These are phyloP conservation scores for Starmerella geochares DNA, from an alignment of 805 yeast genomes.

Conservation along the genomic window DNA sequence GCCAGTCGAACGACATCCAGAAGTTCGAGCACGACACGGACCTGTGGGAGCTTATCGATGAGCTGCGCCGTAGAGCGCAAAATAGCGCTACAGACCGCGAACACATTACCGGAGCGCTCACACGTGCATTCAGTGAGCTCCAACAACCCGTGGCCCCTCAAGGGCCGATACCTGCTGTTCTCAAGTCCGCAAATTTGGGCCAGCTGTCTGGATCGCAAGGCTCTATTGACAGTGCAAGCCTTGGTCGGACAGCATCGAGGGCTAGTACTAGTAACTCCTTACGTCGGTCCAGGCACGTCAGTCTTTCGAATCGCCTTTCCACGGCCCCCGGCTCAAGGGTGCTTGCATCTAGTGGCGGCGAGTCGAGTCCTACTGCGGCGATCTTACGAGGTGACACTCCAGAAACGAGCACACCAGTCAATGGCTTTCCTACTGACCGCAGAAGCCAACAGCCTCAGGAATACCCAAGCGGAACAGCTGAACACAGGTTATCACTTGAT, in stretches of 20 bases:
- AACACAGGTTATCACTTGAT: neutral
- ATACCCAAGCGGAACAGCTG: neutral
- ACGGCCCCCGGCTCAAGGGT: neutral
- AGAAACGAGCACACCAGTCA: neutral
- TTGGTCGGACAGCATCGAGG: neutral
- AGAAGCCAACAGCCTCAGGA: neutral
- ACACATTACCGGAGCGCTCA: slow-evolving; percentile 10
- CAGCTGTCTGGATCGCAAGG: neutral
- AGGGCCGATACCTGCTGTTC: slow-evolving; percentile 18
- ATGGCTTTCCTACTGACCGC: neutral
- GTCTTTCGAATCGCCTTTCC: slow-evolving; percentile 1
- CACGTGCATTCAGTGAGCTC: slow-evolving; percentile 11
- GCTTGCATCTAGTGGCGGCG: neutral
- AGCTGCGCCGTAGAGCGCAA: slow-evolving; percentile 20
- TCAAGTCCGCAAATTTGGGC: slow-evolving; percentile 8
- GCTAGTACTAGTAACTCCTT: neutral
- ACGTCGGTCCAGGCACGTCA: slow-evolving; percentile 1
- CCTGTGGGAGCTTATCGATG: slow-evolving; percentile 20
- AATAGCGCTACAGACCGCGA: slow-evolving; percentile 12
- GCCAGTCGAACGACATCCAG: slow-evolving; percentile 53
- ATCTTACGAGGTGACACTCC: neutral
- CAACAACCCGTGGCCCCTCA: slow-evolving; percentile 4
- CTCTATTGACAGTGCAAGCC: neutral
- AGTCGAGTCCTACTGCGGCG: neutral
- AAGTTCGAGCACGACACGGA: slow-evolving; percentile 29